phyloP scores from a whole-genome alignment of 2,329 filamentous ascomycete species.

The Rachicladosporium sp. region DNA sequence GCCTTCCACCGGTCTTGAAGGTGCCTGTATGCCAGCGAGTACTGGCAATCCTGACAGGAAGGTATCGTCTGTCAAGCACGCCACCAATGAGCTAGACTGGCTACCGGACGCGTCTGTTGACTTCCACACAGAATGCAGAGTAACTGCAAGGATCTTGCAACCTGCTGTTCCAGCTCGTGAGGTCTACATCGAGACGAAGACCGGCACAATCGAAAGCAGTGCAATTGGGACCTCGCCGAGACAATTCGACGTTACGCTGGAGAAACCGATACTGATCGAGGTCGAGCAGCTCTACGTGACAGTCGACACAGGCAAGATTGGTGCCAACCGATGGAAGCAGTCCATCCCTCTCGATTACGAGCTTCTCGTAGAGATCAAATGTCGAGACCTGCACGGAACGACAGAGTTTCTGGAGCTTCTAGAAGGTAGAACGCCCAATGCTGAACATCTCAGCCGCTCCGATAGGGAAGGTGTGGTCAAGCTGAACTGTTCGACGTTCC shows the following conservation, averaged over 20 bases:
- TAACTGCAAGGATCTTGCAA: constrained; percentile 9
- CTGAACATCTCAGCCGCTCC: constrained; percentile 1
- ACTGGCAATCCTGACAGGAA: not conserved
- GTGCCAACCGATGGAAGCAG: constrained; percentile 11
- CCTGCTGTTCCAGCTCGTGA: too few species aligned
- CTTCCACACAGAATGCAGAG: constrained; percentile 11
- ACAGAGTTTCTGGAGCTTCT: constrained; percentile 19
- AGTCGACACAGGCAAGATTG: constrained; percentile 8
- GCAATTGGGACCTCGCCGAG: not conserved
- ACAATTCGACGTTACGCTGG: constrained; percentile 14
- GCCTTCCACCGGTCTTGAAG: too few species aligned
- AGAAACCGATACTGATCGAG: constrained; percentile 13
- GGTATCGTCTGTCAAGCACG: not conserved
- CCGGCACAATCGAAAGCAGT: constrained; percentile 8
- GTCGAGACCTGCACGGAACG: constrained; percentile 18
- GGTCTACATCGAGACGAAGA: constrained; percentile 7
- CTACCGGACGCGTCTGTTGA: constrained; percentile 11
- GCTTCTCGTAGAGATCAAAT: constrained; percentile 18
- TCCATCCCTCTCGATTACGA: constrained; percentile 11
- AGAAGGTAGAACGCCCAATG: constrained; percentile 5
- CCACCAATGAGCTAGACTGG: constrained; percentile 9
- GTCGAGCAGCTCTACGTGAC: constrained; percentile 11
- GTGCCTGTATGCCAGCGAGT: too few species aligned
- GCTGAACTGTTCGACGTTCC: constrained; percentile 20
- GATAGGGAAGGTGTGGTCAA: constrained; percentile 13